A percentile compares a stretch with the other conserved stretches of the same genome.
Conservation (phyloP, 352 stramenopile genomes). For the Phytophthora ohioensis region DNA sequence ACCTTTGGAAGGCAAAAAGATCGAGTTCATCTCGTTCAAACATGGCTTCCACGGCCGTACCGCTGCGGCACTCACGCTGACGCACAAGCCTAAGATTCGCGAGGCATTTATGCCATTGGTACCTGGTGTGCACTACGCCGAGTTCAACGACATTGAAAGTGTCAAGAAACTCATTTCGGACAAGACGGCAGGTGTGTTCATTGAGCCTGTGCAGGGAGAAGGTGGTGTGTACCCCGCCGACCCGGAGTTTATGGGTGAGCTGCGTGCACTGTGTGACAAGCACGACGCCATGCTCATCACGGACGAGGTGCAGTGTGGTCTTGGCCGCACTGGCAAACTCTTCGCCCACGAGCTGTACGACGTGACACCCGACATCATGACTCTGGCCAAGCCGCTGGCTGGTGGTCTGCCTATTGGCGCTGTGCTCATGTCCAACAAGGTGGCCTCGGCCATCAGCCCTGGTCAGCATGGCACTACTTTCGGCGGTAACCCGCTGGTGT, state of each 20-base stretch:
- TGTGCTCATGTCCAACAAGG: constrained; percentile 93
- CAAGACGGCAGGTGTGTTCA: constrained; percentile 79
- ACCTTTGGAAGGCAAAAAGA: constrained; percentile 78
- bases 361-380: constrained; percentile 96
- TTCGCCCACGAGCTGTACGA: constrained; percentile 96
- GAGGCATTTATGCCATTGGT: constrained; percentile 87
- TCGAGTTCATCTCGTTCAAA: constrained; percentile 90
- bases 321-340: constrained; percentile 95
- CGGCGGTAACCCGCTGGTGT: constrained; percentile 97
- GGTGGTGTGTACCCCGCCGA: constrained; percentile 94
- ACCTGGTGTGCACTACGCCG: constrained; percentile 73
- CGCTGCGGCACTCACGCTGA: constrained; percentile 77
- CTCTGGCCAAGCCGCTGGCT: constrained; percentile 97
- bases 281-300: constrained; percentile 96
- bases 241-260: constrained; percentile 91
- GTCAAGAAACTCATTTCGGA: constrained; percentile 79
- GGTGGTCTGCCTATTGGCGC: constrained; percentile 97
- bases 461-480: constrained; percentile 97
- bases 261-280: constrained; percentile 94
- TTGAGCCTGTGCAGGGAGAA: constrained; percentile 93
- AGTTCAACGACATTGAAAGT: constrained; percentile 88
- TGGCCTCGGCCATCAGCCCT: constrained; percentile 90
- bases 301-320: constrained; percentile 98
- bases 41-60: constrained; percentile 88
- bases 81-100: constrained; percentile 91